Base-by-base conservation (phyloP, 495 filamentous ascomycete genomes). In the Aspergillus coremiiformis region DNA sequence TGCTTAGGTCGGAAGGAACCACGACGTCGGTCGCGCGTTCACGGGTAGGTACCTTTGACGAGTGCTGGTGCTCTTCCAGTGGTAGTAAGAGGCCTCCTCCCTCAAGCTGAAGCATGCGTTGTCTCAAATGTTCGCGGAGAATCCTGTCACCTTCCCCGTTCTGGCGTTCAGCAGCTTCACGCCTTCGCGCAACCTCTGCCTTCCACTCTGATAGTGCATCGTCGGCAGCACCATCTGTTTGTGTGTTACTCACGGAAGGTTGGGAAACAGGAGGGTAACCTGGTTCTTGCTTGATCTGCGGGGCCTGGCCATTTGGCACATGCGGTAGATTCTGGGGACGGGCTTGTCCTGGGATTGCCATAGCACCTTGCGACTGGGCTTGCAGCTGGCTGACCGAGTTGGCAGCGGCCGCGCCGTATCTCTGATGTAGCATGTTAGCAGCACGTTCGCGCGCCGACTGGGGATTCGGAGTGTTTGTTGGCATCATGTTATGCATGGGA, bases 21-120 rank as follows among this genome's bases (percentile, higher is more conserved):
- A 46, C 43, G 29, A 22, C 35, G 22, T 49, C 49, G 29, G 54
- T 57, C 14, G 52, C 14, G 9, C 26, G 20, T 15, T 29, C 23
- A n/a, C 51, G 54, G 15, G 49, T 42, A 23, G 62, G 63, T 42
- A 61, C 30, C 19, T 54, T 57, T 29, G 51, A 57, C 32, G 58
- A 65, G 23, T 49, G 62, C 49, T 63, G 62, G 21, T 65, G 70
- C 53, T 77, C 66, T 24, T 65, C 55, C 17, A 77, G 50, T 0
- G 91, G 88, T 32, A 91, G 59, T 79, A 95, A 86, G 37, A 95
- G 70, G 37, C 91, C 91, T 49, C 87, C 88, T 42, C 78, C 87
- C 66, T 96, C 87, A 67, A 90, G 78, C 49, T 75, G 74, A 44
- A 78, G 79, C 50, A 84, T 84, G 52, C 78, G 76, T 14, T 85